Evolutionary conservation across 257 asterid genomes (phyloP).

Genomic region (Orobanche coerulescens): DNA sequence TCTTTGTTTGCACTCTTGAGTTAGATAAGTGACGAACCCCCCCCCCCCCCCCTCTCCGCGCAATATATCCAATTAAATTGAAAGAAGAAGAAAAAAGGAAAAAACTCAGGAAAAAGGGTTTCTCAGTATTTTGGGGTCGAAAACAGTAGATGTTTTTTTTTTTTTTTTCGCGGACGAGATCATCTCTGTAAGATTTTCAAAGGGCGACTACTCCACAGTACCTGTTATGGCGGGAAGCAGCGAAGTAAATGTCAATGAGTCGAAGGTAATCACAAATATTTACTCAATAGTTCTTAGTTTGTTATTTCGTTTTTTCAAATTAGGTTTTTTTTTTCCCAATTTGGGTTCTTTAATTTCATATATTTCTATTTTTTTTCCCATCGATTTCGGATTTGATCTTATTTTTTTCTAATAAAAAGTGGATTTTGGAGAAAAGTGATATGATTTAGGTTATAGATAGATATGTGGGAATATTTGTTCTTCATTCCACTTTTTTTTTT

Average conservation of each 20-base stretch:
- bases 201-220: not conserved
- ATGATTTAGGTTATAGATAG: constrained; percentile 25
- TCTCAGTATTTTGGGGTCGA: too few relatives aligned
- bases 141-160: too few relatives aligned
- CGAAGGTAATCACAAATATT: constrained; percentile 33
- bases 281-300: not conserved
- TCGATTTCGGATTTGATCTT: constrained; percentile 17
- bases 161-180: not conserved
- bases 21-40: constrained; percentile 23
- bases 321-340: constrained; percentile 23
- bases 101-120: not conserved
- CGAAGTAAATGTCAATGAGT: constrained; percentile 42
- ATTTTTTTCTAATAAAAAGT: constrained; percentile 3
- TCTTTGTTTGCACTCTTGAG: constrained; percentile 24
- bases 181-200: not conserved
- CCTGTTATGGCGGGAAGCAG: constrained; percentile 41
- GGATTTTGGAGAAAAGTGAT: constrained; percentile 16
- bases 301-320: constrained; percentile 5
- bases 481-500: too few relatives aligned
- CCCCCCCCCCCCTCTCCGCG: constrained; percentile 2
- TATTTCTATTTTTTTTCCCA: not conserved
- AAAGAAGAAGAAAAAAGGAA: not conserved
- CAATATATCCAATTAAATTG: not conserved
- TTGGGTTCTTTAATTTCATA: constrained; percentile 12
- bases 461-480: too few relatives aligned